Evolutionary conservation across 352 stramenopile species (phyloP).

Genomic region (Pythium chondricola): DNA sequence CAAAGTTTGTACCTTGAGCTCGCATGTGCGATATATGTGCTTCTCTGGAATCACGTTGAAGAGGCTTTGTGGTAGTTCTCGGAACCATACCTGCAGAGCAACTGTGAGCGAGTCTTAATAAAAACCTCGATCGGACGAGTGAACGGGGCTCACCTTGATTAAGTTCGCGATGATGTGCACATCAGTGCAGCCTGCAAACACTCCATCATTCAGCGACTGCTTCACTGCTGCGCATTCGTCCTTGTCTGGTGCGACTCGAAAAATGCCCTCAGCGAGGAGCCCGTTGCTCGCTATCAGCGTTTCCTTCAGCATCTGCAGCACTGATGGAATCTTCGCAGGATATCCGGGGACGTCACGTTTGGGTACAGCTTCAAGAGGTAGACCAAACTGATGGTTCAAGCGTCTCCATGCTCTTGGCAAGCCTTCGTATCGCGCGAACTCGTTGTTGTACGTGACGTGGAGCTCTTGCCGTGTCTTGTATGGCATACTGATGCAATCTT

Average conservation of each 20-base stretch:
- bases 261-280: conserved; percentile 54
- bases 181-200: conserved; percentile 50
- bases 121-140: too few relatives aligned
- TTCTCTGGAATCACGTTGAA: conserved; percentile 66
- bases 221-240: conserved; percentile 49
- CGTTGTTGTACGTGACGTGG: conserved; percentile 70
- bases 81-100: conserved; percentile 80
- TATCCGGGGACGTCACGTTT: conserved; percentile 59
- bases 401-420: conserved; percentile 53
- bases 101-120: too few relatives aligned
- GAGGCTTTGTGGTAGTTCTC: conserved; percentile 64
- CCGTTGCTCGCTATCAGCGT: conserved; percentile 46
- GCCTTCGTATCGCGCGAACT: conserved; percentile 66
- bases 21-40: conserved; percentile 42
- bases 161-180: conserved; percentile 77
- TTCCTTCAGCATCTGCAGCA: conserved; percentile 73
- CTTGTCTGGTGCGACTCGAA: conserved; percentile 69
- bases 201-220: conserved; percentile 59
- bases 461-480: conserved; percentile 63
- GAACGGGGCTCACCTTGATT: conserved; percentile 51
- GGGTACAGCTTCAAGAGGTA: conserved; percentile 52
- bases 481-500: conserved; percentile 49
- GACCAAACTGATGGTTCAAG: conserved; percentile 70
- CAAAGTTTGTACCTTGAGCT: conserved; percentile 29
- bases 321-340: conserved; percentile 53